Evolutionary conservation across 2,329 filamentous ascomycete species (phyloP).

Genomic region (Neocucurbitaria cava): DNA sequence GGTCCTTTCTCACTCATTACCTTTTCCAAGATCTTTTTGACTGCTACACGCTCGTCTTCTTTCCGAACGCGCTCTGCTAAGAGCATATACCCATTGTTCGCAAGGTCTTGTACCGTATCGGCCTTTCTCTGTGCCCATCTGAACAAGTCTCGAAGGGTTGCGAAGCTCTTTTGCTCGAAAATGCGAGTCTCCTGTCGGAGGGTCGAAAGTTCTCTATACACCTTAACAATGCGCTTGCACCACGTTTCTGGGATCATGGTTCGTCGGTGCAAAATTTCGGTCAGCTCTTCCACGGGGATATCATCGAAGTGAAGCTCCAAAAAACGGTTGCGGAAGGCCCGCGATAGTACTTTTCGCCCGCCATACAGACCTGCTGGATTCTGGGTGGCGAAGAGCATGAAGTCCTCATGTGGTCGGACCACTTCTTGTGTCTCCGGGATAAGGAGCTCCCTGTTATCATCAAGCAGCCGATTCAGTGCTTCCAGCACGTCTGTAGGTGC

Average conservation of each 20-base stretch:
- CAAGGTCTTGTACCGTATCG: slow-evolving; percentile 86
- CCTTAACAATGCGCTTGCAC: slow-evolving; percentile 86
- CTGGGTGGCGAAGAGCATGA: slow-evolving; percentile 98
- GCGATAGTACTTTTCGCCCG: slow-evolving; percentile 88
- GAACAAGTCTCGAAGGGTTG: slow-evolving; percentile 93
- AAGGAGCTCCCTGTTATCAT: slow-evolving; percentile 94
- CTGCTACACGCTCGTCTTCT: slow-evolving; percentile 79
- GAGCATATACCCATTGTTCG: slow-evolving; percentile 93
- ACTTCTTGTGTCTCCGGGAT: slow-evolving; percentile 97
- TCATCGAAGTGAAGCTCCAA: slow-evolving; percentile 97
- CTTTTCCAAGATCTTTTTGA: slow-evolving; percentile 86
- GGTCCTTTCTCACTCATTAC: slow-evolving; percentile 71
- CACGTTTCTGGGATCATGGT: slow-evolving; percentile 91
- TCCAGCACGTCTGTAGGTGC: slow-evolving; percentile 97
- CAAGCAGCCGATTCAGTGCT: slow-evolving; percentile 90
- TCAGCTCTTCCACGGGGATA: slow-evolving; percentile 92
- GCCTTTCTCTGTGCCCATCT: slow-evolving; percentile 89
- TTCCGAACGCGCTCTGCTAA: slow-evolving; percentile 95
- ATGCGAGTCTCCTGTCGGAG: slow-evolving; percentile 88
- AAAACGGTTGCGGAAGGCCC: slow-evolving; percentile 96
- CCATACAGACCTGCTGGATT: slow-evolving; percentile 96
- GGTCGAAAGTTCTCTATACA: slow-evolving; percentile 91
- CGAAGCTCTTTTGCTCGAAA: slow-evolving; percentile 98
- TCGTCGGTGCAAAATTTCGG: slow-evolving; percentile 86
- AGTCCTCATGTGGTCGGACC: slow-evolving; percentile 89